phyloP scores from a whole-genome alignment of 495 filamentous ascomycete species.

The Aspergillus kassunensis region DNA sequence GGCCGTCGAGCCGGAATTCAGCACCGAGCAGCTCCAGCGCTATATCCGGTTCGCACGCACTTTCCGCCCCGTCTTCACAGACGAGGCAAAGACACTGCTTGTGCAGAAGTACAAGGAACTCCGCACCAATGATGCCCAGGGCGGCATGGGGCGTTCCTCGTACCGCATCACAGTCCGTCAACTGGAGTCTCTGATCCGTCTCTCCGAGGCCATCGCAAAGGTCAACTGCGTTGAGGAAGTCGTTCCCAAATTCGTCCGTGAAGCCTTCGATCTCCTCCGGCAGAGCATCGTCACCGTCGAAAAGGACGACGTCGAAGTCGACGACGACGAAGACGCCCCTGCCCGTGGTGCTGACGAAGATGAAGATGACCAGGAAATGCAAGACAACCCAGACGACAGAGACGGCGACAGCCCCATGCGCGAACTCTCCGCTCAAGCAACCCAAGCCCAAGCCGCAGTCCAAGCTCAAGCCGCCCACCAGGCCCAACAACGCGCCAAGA shows the following conservation, averaged over 20 bases:
- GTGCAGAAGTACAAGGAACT: conserved; percentile 97
- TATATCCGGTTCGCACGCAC: conserved; percentile 97
- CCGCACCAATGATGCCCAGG: conserved; percentile 88
- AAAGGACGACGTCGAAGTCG: conserved; percentile 95
- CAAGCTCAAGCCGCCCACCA: too few species aligned
- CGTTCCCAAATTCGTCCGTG: conserved; percentile 74
- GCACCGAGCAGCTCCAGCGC: conserved; percentile 92
- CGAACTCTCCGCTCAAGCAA: conserved; percentile 37
- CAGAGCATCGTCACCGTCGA: conserved; percentile 97
- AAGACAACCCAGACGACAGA: conserved; percentile 48
- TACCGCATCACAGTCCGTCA: conserved; percentile 98
- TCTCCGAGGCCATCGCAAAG: conserved; percentile 95
- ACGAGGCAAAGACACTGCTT: conserved; percentile 77
- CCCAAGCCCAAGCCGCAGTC: conserved; percentile 32
- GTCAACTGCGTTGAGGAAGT: conserved; percentile 95
- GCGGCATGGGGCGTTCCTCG: conserved; percentile 84
- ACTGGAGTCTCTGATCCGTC: conserved; percentile 88
- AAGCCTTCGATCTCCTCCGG: conserved; percentile 82
- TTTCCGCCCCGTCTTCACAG: conserved; percentile 88
- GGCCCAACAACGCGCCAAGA: conserved; percentile 55
- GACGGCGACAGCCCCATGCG: conserved; percentile 73
- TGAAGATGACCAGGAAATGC: conserved; percentile 40
- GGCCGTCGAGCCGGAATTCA: conserved; percentile 87
- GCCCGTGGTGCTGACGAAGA: conserved; percentile 12
- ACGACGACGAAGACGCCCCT: conserved; percentile 63